phyloP scores from a whole-genome alignment of 257 asterid species.

The Penstemon barbatus region DNA sequence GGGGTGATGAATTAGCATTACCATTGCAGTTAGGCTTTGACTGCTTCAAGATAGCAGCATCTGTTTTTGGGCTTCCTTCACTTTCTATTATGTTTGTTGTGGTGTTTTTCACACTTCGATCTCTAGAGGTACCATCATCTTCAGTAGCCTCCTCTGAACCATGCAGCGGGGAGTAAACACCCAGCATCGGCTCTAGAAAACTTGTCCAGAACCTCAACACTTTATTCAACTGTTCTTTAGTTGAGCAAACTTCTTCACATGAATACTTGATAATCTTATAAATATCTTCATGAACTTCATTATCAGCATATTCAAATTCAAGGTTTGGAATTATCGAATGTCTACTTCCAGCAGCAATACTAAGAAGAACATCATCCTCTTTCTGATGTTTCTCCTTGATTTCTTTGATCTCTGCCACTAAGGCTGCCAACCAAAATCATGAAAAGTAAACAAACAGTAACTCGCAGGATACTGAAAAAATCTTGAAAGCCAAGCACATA shows the following conservation, averaged over 20 bases:
- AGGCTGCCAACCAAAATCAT: conserved; percentile 54
- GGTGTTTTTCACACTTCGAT: conserved; percentile 35
- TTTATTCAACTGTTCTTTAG: conserved; percentile 80
- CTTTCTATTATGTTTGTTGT: conserved; percentile 48
- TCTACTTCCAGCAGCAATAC: conserved; percentile 83
- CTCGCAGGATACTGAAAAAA: not conserved
- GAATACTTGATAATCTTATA: conserved; percentile 83
- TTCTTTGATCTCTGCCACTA: conserved; percentile 87
- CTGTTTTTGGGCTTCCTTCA: conserved; percentile 60
- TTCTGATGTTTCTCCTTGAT: conserved; percentile 77
- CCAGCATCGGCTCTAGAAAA: conserved; percentile 84
- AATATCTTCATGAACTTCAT: conserved; percentile 80
- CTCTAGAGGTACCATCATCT: conserved; percentile 51
- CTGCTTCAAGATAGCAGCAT: conserved; percentile 49
- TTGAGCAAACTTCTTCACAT: conserved; percentile 91
- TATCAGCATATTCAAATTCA: conserved; percentile 73
- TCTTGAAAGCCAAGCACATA: conserved; percentile 7
- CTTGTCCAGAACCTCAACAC: conserved; percentile 85
- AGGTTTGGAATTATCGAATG: conserved; percentile 68
- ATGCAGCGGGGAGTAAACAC: conserved; percentile 57
- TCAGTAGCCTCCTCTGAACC: conserved; percentile 44
- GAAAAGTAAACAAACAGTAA: conserved; percentile 14
- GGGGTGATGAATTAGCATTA: conserved; percentile 54
- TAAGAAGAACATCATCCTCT: conserved; percentile 72
- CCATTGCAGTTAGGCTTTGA: conserved; percentile 55